Conservation (phyloP, 352 stramenopile genomes). For the Globisporangium paddicum region DNA sequence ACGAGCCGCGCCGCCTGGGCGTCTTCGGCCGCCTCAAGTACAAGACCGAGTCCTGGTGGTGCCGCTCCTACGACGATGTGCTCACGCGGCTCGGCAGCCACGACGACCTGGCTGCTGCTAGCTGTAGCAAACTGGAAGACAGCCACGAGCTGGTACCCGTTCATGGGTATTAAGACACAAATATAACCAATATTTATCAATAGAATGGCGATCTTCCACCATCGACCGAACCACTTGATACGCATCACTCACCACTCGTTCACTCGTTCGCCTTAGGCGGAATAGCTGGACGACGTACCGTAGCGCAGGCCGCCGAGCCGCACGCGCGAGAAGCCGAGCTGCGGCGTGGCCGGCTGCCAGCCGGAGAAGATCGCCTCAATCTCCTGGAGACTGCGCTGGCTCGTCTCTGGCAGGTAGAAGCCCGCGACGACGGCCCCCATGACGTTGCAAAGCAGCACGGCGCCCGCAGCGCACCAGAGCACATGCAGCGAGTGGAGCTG, state of each 20-base stretch:
- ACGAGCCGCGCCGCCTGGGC: slow-evolving; percentile 29
- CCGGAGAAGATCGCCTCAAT: slow-evolving; percentile 75
- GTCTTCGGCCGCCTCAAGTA: slow-evolving; percentile 77
- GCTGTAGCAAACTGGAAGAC: background rate
- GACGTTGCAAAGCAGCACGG: slow-evolving; percentile 48
- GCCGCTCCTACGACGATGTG: slow-evolving; percentile 72
- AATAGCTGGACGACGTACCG: slow-evolving; percentile 14
- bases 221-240: background rate
- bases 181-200: background rate
- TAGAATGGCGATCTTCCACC: background rate
- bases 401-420: slow-evolving; percentile 77
- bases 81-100: slow-evolving; percentile 23
- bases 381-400: slow-evolving; percentile 66
- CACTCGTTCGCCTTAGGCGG: too few species aligned
- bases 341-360: slow-evolving; percentile 69
- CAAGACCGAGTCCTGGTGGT: slow-evolving; percentile 80
- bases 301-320: slow-evolving; percentile 28
- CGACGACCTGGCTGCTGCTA: background rate
- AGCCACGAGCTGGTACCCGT: background rate
- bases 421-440: slow-evolving; percentile 39
- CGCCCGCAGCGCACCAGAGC: slow-evolving; percentile 28
- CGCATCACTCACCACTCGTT: background rate
- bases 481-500: slow-evolving; percentile 27
- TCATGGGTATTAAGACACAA: background rate
- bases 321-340: slow-evolving; percentile 41